phyloP scores from a whole-genome alignment of 164 flowering plant genomes.

The Nelumbo lutea region DNA sequence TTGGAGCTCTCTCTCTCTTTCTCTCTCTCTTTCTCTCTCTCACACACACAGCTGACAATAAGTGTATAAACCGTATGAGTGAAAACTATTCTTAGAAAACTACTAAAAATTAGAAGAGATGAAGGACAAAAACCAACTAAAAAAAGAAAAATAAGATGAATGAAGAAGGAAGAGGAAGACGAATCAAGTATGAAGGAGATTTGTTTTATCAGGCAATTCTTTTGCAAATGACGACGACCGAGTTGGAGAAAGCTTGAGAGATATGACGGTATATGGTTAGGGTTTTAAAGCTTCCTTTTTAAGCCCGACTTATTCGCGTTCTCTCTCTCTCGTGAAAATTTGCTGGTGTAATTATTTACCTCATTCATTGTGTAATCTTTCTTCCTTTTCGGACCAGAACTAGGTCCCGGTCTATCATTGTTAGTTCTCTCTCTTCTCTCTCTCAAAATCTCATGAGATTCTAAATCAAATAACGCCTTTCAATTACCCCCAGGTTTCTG shows the following conservation, averaged over 20 bases:
- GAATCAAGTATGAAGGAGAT: neutral
- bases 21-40: too few relatives aligned
- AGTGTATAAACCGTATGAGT: too few relatives aligned
- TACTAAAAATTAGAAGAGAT: too few relatives aligned
- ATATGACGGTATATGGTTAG: slow-evolving; percentile 8
- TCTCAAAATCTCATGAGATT: too few relatives aligned
- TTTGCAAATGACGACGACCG: slow-evolving; percentile 11
- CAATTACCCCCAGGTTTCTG: too few relatives aligned
- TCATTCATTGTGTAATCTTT: neutral
- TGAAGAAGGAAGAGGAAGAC: neutral
- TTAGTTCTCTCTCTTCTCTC: too few relatives aligned
- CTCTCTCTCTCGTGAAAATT: neutral
- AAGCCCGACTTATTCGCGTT: neutral
- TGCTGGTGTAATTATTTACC: neutral
- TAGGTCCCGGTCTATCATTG: too few relatives aligned
- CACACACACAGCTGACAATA: too few relatives aligned
- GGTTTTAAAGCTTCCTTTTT: neutral
- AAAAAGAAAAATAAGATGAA: neutral
- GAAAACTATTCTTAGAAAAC: too few relatives aligned
- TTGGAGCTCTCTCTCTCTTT: too few relatives aligned
- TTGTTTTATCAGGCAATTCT: slow-evolving; percentile 24
- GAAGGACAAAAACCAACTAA: too few relatives aligned
- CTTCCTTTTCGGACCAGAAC: neutral
- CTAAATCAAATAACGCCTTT: too few relatives aligned
- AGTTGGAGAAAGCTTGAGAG: neutral